These are phyloP conservation scores for Monosporascus sp. DNA, from an alignment of 2,329 filamentous ascomycete genomes.

Conservation along the genomic window DNA sequence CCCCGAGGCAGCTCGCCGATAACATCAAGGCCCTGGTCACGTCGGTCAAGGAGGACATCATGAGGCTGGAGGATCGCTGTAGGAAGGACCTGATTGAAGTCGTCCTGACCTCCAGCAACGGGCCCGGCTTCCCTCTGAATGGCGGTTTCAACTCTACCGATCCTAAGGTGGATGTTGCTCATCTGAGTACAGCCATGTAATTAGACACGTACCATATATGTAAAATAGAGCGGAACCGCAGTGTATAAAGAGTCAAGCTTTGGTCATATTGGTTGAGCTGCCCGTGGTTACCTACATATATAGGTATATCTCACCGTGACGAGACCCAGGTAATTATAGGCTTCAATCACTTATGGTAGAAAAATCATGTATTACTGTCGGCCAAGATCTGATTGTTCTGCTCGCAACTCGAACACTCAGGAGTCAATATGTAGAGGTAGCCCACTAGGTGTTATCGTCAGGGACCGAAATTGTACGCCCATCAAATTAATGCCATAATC, in stretches of 20 bases:
- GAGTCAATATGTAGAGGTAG: no score
- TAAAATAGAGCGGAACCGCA: slow-evolving; percentile 1
- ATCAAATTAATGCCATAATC: slow-evolving; percentile 1
- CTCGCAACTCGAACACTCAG: no score
- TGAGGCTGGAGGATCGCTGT: slow-evolving; percentile 55
- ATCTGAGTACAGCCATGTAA: slow-evolving; percentile 52
- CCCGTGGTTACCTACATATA: slow-evolving; percentile 7
- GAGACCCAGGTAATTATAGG: background rate
- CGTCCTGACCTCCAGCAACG: slow-evolving; percentile 81
- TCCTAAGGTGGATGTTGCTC: slow-evolving; percentile 47
- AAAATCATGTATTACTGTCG: no score
- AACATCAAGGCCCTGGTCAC: slow-evolving; percentile 78
- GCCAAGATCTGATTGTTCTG: no score
- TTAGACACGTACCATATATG: slow-evolving; percentile 1
- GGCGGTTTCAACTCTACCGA: slow-evolving; percentile 66
- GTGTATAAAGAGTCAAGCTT: background rate
- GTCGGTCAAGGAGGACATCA: slow-evolving; percentile 72
- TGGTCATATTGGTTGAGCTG: no score
- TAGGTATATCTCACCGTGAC: background rate
- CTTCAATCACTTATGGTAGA: no score
- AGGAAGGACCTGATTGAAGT: slow-evolving; percentile 68
- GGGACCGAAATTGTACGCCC: slow-evolving; percentile 7
- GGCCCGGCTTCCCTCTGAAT: slow-evolving; percentile 80
- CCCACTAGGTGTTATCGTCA: no score
- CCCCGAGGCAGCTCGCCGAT: slow-evolving; percentile 75